A percentile compares a stretch with the other conserved stretches of the same genome.
Evolutionary conservation across 805 yeast species (phyloP).

Genomic region (Saturnispora galanensis): DNA sequence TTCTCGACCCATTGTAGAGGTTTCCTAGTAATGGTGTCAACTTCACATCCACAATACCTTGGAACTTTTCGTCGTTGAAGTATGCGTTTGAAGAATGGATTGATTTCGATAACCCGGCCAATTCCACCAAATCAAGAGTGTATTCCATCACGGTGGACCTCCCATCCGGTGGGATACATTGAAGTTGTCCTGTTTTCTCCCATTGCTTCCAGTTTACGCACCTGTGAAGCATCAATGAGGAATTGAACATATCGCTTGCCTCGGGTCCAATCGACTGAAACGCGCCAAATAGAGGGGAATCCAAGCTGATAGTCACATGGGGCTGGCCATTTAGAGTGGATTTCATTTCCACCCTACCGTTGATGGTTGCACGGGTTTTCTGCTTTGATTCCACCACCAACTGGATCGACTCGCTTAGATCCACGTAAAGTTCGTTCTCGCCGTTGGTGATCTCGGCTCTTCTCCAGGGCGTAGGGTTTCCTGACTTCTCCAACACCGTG

Average conservation of each 20-base stretch:
- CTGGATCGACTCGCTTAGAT: constrained; percentile 57
- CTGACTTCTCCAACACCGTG: constrained; percentile 27
- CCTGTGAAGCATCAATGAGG: constrained; percentile 44
- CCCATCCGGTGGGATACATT: constrained; percentile 89
- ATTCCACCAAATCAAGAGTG: constrained; percentile 39
- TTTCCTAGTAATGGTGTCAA: constrained; percentile 44
- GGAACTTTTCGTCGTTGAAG: constrained; percentile 22
- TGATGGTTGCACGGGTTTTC: constrained; percentile 42
- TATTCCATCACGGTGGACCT: constrained; percentile 53
- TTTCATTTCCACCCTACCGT: constrained; percentile 54
- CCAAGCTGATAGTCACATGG: constrained; percentile 47
- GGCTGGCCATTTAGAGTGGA: constrained; percentile 77
- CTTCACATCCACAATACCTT: constrained; percentile 51
- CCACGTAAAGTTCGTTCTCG: constrained; percentile 80
- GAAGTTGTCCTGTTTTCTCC: constrained; percentile 34
- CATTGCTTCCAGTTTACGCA: constrained; percentile 49
- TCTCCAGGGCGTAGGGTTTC: constrained; percentile 65
- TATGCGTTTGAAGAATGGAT: constrained; percentile 10
- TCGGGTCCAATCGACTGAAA: background rate
- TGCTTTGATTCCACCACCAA: constrained; percentile 37
- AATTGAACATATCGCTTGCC: constrained; percentile 20
- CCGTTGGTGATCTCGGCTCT: constrained; percentile 57
- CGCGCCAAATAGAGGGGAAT: constrained; percentile 26
- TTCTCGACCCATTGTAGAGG: constrained; percentile 16
- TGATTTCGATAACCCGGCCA: background rate